phyloP scores from a whole-genome alignment of 176 grass and related monocot genomes.

The Bonia amplexicaulis region DNA sequence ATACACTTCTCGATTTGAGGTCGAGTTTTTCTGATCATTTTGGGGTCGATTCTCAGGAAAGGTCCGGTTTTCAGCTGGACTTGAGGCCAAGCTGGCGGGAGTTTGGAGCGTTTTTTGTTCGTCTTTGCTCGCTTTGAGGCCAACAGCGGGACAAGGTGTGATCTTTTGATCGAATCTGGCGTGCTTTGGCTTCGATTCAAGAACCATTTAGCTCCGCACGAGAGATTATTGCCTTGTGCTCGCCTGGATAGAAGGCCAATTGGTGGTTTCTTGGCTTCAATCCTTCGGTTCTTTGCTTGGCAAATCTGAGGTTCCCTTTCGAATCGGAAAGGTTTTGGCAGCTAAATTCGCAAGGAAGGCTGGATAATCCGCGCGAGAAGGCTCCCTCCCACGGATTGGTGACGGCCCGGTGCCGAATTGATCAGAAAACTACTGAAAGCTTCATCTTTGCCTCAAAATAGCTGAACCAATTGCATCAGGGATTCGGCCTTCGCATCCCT shows the following conservation, averaged over 20 bases:
- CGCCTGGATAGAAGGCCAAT: background rate
- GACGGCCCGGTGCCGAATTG: background rate
- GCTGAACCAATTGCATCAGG: background rate
- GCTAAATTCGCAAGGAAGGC: slow-evolving; percentile 1
- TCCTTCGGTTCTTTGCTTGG: slow-evolving; percentile 17
- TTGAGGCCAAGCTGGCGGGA: background rate
- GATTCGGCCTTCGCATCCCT: background rate
- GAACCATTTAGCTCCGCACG: background rate
- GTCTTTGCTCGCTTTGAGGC: slow-evolving; percentile 5
- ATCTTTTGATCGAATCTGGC: background rate
- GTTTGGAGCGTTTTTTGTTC: slow-evolving; percentile 5
- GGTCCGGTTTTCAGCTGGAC: background rate
- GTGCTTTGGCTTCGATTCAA: background rate
- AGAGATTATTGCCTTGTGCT: background rate
- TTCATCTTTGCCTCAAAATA: background rate
- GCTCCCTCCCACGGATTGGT: background rate
- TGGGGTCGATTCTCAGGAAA: background rate
- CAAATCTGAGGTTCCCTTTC: slow-evolving; percentile 20
- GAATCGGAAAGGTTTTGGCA: background rate
- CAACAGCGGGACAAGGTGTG: background rate
- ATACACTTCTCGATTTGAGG: background rate
- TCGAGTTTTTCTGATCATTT: background rate
- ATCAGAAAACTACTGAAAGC: background rate
- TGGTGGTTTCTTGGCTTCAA: slow-evolving; percentile 8
- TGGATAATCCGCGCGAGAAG: background rate